phyloP scores from a whole-genome alignment of 768 basidiomycete genomes.

The Naematelia aurantialba region DNA sequence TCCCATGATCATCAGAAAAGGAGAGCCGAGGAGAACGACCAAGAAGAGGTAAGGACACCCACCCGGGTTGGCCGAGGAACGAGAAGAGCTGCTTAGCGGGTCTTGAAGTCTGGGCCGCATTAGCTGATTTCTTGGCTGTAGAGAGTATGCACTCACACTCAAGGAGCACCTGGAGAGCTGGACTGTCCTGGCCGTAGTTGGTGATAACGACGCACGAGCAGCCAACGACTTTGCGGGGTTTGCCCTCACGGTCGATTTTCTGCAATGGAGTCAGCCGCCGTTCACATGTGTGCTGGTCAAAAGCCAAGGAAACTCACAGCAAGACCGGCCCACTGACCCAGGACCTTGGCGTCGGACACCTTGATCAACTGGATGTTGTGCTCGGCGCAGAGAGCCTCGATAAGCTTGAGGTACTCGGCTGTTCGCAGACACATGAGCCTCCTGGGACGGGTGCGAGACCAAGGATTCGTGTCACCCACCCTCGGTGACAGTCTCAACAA shows the following conservation, averaged over 20 bases:
- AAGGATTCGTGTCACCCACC: no score
- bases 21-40: conserved; percentile 3
- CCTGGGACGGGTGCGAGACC: no score
- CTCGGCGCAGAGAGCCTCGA: conserved; percentile 97
- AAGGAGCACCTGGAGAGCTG: conserved; percentile 77
- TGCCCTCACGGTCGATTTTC: conserved; percentile 98
- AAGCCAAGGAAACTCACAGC: conserved; percentile 60
- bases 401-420: conserved; percentile 99
- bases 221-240: conserved; percentile 79
- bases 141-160: conserved; percentile 36
- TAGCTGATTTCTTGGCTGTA: conserved; percentile 52
- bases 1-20: conserved; percentile 48
- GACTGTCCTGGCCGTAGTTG: conserved; percentile 91
- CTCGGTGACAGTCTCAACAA: conserved; percentile 98
- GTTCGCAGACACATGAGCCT: no score
- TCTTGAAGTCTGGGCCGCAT: conserved; percentile 75
- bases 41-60: conserved; percentile 10
- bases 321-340: conserved; percentile 96
- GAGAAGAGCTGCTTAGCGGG: conserved; percentile 58
- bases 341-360: conserved; percentile 94
- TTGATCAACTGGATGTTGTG: conserved; percentile 99
- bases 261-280: conserved; percentile 8
- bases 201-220: conserved; percentile 80
- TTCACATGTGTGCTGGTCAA: not conserved
- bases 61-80: conserved; percentile 1